These are phyloP conservation scores for Starmera caribaea DNA, from an alignment of 805 yeast species.

Conservation along the genomic window DNA sequence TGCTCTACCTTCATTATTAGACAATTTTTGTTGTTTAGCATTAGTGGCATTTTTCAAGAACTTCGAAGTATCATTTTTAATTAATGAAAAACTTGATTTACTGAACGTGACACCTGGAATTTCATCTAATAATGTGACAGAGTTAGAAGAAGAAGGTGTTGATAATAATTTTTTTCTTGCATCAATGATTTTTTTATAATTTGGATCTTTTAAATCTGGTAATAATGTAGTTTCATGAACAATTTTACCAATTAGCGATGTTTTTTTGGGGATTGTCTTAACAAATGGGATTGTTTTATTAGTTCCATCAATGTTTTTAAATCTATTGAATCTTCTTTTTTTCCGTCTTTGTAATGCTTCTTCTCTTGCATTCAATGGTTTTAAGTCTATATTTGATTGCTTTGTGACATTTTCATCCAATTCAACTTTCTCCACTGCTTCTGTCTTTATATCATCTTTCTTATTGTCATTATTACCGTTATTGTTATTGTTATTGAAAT, in stretches of 20 bases:
- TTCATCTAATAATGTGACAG: constrained; percentile 61
- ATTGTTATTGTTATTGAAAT: constrained; percentile 11
- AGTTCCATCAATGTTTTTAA: constrained; percentile 24
- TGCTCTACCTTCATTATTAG: constrained; percentile 63
- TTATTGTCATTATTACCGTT: neutral
- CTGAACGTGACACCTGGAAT: constrained; percentile 84
- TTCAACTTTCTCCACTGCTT: neutral
- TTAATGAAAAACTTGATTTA: constrained; percentile 74
- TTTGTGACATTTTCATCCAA: constrained; percentile 2
- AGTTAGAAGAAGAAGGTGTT: constrained; percentile 41
- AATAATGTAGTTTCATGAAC: constrained; percentile 87
- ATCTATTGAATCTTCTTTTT: constrained; percentile 26
- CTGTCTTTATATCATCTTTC: too few species aligned
- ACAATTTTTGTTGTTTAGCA: constrained; percentile 22
- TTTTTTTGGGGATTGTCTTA: constrained; percentile 80
- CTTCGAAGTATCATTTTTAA: constrained; percentile 55
- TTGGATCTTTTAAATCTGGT: constrained; percentile 66
- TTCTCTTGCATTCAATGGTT: constrained; percentile 23
- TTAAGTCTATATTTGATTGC: constrained; percentile 6
- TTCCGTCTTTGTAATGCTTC: constrained; percentile 22
- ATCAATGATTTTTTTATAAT: constrained; percentile 55
- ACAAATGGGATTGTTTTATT: constrained; percentile 65
- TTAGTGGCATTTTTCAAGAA: constrained; percentile 48
- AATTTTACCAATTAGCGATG: constrained; percentile 77
- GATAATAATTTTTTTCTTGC: constrained; percentile 38